Conservation (phyloP, 805 yeast species). For the Tetrapisispora pingtungensis region DNA sequence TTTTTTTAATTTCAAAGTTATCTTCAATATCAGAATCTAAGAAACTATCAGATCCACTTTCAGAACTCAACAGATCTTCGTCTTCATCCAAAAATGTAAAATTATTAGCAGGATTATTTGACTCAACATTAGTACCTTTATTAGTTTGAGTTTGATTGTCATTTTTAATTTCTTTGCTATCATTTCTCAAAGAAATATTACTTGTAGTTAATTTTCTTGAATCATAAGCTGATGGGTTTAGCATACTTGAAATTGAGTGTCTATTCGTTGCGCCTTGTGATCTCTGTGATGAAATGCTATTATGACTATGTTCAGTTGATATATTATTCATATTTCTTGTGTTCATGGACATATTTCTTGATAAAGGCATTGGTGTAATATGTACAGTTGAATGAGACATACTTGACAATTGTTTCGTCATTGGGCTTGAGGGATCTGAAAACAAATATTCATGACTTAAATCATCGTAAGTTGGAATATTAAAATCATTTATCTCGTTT, state of each 20-base stretch:
- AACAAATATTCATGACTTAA: background rate
- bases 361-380: background rate
- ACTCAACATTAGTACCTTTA: background rate
- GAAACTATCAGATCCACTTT: slow-evolving; percentile 18
- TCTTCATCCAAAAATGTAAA: slow-evolving; percentile 36
- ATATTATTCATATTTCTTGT: background rate
- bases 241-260: background rate
- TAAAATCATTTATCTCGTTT: background rate
- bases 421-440: slow-evolving; percentile 3
- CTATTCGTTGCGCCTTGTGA: background rate
- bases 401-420: slow-evolving; percentile 1
- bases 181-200: background rate
- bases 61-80: slow-evolving; percentile 38
- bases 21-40: slow-evolving; percentile 24
- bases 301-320: background rate
- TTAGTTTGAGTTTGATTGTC: background rate
- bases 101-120: background rate
- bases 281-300: background rate
- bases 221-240: background rate
- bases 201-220: background rate
- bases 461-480: background rate
- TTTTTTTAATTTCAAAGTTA: background rate
- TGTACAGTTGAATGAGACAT: background rate
- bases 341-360: background rate
- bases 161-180: background rate